phyloP scores from a whole-genome alignment of 176 grass and related monocot genomes.

The Avena eriantha region DNA sequence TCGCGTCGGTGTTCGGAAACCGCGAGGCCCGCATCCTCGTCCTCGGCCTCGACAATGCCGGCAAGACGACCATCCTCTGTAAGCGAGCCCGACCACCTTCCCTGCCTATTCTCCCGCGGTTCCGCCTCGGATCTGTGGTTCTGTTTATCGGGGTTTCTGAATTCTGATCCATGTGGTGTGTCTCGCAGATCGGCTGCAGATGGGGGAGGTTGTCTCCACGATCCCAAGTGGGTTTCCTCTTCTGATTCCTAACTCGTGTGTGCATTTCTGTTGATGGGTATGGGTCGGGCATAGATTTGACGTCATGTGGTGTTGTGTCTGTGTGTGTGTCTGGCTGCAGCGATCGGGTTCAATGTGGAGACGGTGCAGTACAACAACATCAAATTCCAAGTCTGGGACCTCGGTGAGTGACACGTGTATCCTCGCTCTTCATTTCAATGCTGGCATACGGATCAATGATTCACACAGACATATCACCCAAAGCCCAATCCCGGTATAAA shows the following conservation, averaged over 20 bases:
- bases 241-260: constrained; percentile 28
- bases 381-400: constrained; percentile 99
- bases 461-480: background rate
- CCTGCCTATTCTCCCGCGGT: constrained; percentile 6
- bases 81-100: background rate
- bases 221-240: constrained; percentile 79
- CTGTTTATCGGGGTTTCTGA: background rate
- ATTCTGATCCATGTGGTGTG: constrained; percentile 40
- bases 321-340: constrained; percentile 55
- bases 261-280: constrained; percentile 22
- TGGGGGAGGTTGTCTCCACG: constrained; percentile 97
- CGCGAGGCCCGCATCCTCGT: constrained; percentile 98
- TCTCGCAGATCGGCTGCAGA: constrained; percentile 88
- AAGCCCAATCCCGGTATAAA: background rate
- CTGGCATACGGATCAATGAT: background rate
- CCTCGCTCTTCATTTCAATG: constrained; percentile 12
- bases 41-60: constrained; percentile 97
- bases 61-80: constrained; percentile 99
- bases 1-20: constrained; percentile 93
- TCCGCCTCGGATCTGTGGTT: constrained; percentile 32
- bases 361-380: constrained; percentile 99
- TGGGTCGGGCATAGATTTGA: constrained; percentile 11
- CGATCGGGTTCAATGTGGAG: constrained; percentile 98
- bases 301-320: constrained; percentile 11
- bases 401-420: constrained; percentile 54